Conservation (phyloP, 768 basidiomycete genomes). For the Boletellus ananiceps region DNA sequence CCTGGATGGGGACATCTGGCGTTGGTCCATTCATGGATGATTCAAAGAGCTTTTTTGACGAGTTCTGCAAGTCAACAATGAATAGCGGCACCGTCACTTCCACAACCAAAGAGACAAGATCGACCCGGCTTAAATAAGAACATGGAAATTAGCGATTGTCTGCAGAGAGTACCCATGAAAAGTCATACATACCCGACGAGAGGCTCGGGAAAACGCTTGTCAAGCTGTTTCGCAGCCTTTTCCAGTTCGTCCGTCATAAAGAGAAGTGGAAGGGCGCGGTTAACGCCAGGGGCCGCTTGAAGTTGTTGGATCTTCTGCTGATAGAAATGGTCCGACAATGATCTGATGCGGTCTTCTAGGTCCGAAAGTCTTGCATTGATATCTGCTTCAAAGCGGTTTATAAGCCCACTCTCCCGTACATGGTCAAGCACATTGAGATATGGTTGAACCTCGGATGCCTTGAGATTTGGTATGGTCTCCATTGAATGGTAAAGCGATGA, state of each 20-base stretch:
- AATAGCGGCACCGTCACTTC: constrained; percentile 64
- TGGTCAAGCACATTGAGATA: constrained; percentile 66
- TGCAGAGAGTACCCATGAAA: background rate
- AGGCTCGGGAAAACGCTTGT: constrained; percentile 84
- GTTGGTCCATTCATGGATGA: constrained; percentile 84
- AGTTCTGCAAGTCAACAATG: constrained; percentile 59
- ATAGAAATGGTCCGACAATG: constrained; percentile 59
- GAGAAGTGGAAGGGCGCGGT: constrained; percentile 75
- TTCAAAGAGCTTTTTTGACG: constrained; percentile 72
- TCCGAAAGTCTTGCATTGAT: constrained; percentile 62
- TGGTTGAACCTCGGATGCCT: constrained; percentile 62
- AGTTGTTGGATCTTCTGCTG: constrained; percentile 59
- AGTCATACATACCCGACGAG: constrained; percentile 59
- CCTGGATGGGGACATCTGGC: constrained; percentile 83
- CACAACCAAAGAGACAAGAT: constrained; percentile 72
- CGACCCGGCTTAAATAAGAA: constrained; percentile 50
- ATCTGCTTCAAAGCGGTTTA: constrained; percentile 73
- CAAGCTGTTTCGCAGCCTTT: constrained; percentile 75
- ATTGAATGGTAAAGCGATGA: constrained; percentile 80
- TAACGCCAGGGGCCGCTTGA: constrained; percentile 67
- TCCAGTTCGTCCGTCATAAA: constrained; percentile 87
- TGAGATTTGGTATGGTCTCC: constrained; percentile 70
- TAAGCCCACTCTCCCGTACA: constrained; percentile 62
- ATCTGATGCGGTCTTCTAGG: constrained; percentile 59
- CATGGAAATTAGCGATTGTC: background rate